Evolutionary conservation across 805 yeast species (phyloP).

Genomic region (Candida broadrunensis): DNA sequence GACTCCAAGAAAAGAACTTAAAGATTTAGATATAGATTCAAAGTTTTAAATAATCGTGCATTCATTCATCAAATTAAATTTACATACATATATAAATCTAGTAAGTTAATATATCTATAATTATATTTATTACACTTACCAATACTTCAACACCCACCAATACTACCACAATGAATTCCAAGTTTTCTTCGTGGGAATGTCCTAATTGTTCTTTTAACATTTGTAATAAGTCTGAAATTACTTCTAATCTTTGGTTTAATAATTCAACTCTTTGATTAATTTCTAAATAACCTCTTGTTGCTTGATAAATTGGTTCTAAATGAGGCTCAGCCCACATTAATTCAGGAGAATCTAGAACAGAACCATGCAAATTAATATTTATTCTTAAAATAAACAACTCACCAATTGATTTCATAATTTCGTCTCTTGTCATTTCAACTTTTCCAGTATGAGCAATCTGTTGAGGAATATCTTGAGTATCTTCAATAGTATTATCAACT

Average conservation of each 20-base stretch:
- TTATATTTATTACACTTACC: conserved; percentile 80
- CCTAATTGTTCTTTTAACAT: conserved; percentile 97
- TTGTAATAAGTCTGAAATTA: conserved; percentile 86
- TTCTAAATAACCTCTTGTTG: conserved; percentile 92
- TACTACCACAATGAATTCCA: conserved; percentile 87
- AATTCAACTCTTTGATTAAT: conserved; percentile 91
- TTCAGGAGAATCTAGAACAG: conserved; percentile 94
- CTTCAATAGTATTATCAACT: conserved; percentile 95
- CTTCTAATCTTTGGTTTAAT: conserved; percentile 89
- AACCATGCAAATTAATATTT: conserved; percentile 79
- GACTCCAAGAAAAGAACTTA: background rate
- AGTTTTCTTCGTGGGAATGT: conserved; percentile 86
- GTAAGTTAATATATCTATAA: conserved; percentile 50
- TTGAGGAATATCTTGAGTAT: conserved; percentile 95
- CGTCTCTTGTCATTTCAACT: conserved; percentile 89
- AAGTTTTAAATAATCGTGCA: background rate
- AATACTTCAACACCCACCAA: conserved; percentile 89
- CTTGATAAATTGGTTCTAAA: conserved; percentile 94
- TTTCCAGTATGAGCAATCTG: conserved; percentile 94
- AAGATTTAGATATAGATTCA: background rate
- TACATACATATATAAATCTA: conserved; percentile 3
- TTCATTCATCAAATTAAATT: background rate
- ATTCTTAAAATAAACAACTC: conserved; percentile 87
- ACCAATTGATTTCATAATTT: conserved; percentile 96
- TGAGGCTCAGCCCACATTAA: conserved; percentile 99